Evolutionary conservation across 1,139 yeast genomes (phyloP).

Genomic region (Yamadazyma friedrichii): DNA sequence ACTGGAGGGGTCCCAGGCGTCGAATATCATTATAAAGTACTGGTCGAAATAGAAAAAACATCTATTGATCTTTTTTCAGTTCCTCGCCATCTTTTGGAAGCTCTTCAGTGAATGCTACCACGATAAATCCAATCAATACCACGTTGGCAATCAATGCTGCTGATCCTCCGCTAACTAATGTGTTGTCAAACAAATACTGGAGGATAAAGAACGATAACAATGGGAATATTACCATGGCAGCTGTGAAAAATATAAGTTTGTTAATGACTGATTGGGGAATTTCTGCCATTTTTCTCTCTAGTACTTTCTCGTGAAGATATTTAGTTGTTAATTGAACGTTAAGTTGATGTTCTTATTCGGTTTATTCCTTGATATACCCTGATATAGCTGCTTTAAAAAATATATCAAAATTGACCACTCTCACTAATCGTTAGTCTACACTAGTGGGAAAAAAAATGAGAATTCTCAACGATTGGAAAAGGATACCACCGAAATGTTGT

Average conservation of each 20-base stretch:
- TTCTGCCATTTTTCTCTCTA: slow-evolving; percentile 13
- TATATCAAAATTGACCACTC: background rate
- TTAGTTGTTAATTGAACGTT: too few species aligned
- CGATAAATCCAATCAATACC: slow-evolving; percentile 80
- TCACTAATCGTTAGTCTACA: background rate
- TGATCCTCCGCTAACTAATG: slow-evolving; percentile 81
- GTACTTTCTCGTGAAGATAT: background rate
- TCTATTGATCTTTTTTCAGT: slow-evolving; percentile 14
- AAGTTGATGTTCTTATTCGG: too few species aligned
- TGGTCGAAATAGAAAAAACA: background rate
- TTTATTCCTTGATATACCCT: too few species aligned
- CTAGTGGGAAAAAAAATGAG: too few species aligned
- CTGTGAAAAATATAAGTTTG: slow-evolving; percentile 83
- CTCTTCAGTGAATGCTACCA: slow-evolving; percentile 85
- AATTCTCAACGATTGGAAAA: background rate
- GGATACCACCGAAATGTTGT: too few species aligned
- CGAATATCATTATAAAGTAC: background rate
- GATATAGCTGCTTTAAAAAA: too few species aligned
- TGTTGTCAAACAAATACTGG: slow-evolving; percentile 56
- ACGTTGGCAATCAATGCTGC: slow-evolving; percentile 88
- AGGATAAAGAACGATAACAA: slow-evolving; percentile 66
- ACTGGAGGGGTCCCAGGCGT: too few species aligned
- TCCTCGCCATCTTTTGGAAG: slow-evolving; percentile 34
- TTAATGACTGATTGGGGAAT: slow-evolving; percentile 46
- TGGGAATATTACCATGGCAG: slow-evolving; percentile 84